Evolutionary conservation across 805 yeast genomes (phyloP), one percentile per base, ranked within the genome.

Genomic region (Candida multigemmis): DNA sequence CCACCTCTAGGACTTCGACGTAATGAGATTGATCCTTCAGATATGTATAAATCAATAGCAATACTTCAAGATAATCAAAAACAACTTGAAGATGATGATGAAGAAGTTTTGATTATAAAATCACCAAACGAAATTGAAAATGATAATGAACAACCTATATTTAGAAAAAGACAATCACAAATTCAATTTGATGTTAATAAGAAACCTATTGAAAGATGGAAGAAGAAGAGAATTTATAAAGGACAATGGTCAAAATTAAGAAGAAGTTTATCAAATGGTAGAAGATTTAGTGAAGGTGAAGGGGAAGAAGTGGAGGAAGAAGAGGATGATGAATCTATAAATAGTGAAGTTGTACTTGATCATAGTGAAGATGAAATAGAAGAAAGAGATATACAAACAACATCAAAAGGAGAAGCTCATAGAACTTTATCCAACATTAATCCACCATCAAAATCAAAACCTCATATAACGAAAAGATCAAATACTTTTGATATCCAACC

Each of bases 41-140:
- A 87, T 44, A 77, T 86, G 74, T 78, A 65, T 47, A 65, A 78
- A 59, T 85, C 95, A 3, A 79, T 86, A 39, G 76, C 85, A 22
- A 75, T 86, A 77, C 58, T 87, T 56, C 79, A 79, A 38, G 65
- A 68, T 28, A 60, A 65, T 21, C 30, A 56, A 53, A n/a, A 50
- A 46, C 14, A 46, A 49, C 6, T 12, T 16, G 30, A 31, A 11
- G 35, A 34, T 16, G 71, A 66, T 19, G 78, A 74, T 19, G 73
- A 77, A 19, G 93, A 89, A 4, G 86, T 89, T 1, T 52, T 85
- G 19, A 73, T 78, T 6, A 78, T 86, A 23, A 68, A 68, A 33
- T 77, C 91, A 1, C 95, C 97, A 1, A 71, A 78, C 12, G 93
- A 79, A 40, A 60, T 80, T 33, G 81, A 68, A 40, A 43, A 53